Base-by-base conservation (phyloP, 768 basidiomycete species). In the Podaxis rugospora region DNA sequence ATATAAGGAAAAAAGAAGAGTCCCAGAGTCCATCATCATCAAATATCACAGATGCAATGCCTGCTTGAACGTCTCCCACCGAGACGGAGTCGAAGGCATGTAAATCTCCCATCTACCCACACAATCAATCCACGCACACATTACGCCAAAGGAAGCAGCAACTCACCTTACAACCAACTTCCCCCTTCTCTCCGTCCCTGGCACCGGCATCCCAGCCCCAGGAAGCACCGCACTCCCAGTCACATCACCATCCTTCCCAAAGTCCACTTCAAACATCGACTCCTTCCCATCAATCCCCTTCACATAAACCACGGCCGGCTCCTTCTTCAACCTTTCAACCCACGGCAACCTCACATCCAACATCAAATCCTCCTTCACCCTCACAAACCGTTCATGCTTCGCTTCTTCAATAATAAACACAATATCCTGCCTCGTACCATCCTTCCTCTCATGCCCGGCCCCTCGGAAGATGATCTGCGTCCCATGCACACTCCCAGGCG, bases 181-280 rank as follows among this genome's bases (percentile, higher is more conserved):
- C 16, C 88, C 87, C 73, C 66, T 76, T 72, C 10, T 82, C 79
- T 32, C 78, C 74, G 18, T 81, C 75, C 60, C 81, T 71, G 37
- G 28, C 40, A 85, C 74, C 35, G 86, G 86, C 88, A 90, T 89
- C 23, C 88, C 88, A 56, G 81, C 84, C 37, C 83, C 85, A 66
- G 76, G 76, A 56, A 87, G 72, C 37, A 78, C 73, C 42, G 79
- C 70, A 59, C 79, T 77, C 13, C 85, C 86, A 54, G 76, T 79
- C 52, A 82, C 72, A 3, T 72, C 73, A 65, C 77, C 78, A 63
- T 83, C 81, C 64, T 79, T 76, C 44, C 79, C 76, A 63, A 80
- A 80, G 58, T 87, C 83, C 57, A 89, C 78, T 39, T 73, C 69
- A 40, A 87, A 71, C 3, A 71, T 69, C 40, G 84, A 73, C 46